Base-by-base conservation (phyloP, 306 rosid genomes). In the Canavalia gladiata region DNA sequence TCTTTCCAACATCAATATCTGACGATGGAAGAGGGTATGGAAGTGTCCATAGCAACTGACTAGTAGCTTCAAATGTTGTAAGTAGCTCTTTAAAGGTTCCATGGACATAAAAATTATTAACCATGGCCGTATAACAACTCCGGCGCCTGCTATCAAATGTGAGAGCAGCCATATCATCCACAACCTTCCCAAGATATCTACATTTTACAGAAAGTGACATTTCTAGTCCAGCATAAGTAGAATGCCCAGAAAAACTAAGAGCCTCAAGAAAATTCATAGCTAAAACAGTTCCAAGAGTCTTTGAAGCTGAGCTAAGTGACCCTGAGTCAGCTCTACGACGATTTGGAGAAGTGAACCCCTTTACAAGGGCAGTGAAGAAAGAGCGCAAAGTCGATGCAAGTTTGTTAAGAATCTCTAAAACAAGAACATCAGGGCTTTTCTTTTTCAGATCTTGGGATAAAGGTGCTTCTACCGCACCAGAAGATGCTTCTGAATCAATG, bases 51-150 rank as follows among this genome's bases (percentile, higher is more conserved):
- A 96, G 87, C 85, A 96, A 81, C 75, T 96, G 99, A 89, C 99
- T 93, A 68, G 99, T 96, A 87, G 99, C 99, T 86, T 92, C 97
- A 80, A 92, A 96, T 60, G 99, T 96, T 68, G 94, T 92, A 50
- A 96, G 91, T 55, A 96, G 83, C 86, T 93, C 98, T 87, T 92
- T 93, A 84, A 96, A 92, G 65, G 98, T 92, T 70, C 97, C 98
- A 46, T 94, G 93, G 72, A 90, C 99, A 90, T 96, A 96, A 78
- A 96, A 96, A 83, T 94, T 86, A 83, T 96, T 96, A 57, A 96
- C 86, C 92, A 94, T 93, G 37, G 92, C 90, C 74, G 90, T 75
- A 86, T 90, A 88, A 80, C 98, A 96, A 86, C 95, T 90, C 3
- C 94, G 96, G 11, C 97, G 91, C 82, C 99, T 86, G 81, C 89